Conservation (phyloP, 2,329 filamentous ascomycete species). For the Cucurbitaria berberidis region DNA sequence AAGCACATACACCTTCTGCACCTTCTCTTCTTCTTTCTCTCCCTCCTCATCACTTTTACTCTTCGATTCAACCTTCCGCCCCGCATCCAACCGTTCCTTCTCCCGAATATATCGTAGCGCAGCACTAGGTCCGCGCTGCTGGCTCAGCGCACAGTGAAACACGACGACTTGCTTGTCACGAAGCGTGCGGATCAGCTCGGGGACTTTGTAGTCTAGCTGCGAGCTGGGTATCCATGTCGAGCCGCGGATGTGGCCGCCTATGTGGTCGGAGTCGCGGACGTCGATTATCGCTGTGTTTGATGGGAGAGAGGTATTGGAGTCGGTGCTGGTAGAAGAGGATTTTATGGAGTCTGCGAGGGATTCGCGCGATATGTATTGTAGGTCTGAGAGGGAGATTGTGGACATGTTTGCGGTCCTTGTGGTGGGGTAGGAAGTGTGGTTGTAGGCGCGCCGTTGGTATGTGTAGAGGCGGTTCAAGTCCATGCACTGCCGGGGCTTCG, state of each 20-base stretch:
- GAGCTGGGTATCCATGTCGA: constrained; percentile 76
- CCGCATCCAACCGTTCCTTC: constrained; percentile 59
- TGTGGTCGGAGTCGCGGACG: constrained; percentile 87
- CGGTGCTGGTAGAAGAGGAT: constrained; percentile 25
- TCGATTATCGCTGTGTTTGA: constrained; percentile 75
- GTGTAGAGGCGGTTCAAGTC: constrained; percentile 24
- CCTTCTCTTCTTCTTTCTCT: constrained; percentile 24
- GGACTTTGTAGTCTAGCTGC: constrained; percentile 76
- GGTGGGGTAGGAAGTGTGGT: constrained; percentile 1
- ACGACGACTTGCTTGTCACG: constrained; percentile 81
- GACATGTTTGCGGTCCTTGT: constrained; percentile 13
- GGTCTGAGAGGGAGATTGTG: constrained; percentile 65
- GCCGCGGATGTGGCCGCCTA: constrained; percentile 86
- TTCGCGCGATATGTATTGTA: constrained; percentile 71
- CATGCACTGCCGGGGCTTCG: constrained; percentile 16
- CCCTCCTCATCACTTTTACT: constrained; percentile 21
- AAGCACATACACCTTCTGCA: constrained; percentile 80
- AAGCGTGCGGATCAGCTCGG: constrained; percentile 80
- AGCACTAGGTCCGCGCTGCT: constrained; percentile 85
- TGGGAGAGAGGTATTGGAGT: too few species aligned
- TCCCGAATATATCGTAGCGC: constrained; percentile 81
- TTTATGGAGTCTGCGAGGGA: constrained; percentile 62
- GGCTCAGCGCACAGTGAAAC: constrained; percentile 92
- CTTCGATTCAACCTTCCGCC: constrained; percentile 22
- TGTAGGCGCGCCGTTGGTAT: constrained; percentile 13